Percentiles rank a stretch among this genome's conserved stretches.
Evolutionary conservation across 805 yeast species (phyloP).

Genomic region (Cyberlindnera euphorbiae): DNA sequence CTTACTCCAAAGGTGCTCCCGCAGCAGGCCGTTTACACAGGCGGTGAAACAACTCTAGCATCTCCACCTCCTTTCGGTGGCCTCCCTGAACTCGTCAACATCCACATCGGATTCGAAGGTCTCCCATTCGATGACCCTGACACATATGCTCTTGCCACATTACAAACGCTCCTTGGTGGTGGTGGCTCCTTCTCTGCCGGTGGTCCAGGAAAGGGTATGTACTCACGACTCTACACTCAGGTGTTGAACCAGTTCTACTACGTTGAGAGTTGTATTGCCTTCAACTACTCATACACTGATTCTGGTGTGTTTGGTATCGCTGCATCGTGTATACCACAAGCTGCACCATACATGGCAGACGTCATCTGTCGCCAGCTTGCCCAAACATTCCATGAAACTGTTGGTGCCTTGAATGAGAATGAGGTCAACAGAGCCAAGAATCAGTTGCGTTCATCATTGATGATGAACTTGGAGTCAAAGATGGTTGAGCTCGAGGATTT

Average conservation of each 20-base stretch:
- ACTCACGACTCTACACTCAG: constrained; percentile 85
- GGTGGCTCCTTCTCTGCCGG: constrained; percentile 98
- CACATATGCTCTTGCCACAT: constrained; percentile 82
- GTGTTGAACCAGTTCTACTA: constrained; percentile 89
- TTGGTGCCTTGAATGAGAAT: constrained; percentile 56
- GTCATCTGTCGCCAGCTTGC: constrained; percentile 64
- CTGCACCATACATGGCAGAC: constrained; percentile 79
- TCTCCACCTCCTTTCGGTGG: constrained; percentile 40
- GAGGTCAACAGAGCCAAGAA: constrained; percentile 91
- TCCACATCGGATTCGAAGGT: constrained; percentile 87
- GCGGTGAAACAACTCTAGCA: constrained; percentile 54
- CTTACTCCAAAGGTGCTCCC: constrained; percentile 25
- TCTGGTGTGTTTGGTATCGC: constrained; percentile 90
- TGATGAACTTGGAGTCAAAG: constrained; percentile 91
- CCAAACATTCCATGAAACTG: constrained; percentile 43
- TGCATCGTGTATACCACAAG: constrained; percentile 78
- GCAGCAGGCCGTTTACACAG: constrained; percentile 47
- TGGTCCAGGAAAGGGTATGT: constrained; percentile 99
- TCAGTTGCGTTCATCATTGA: constrained; percentile 78
- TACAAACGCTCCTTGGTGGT: constrained; percentile 90
- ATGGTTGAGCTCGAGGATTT: constrained; percentile 93
- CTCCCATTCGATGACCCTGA: constrained; percentile 79
- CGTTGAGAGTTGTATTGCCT: constrained; percentile 82
- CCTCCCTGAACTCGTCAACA: constrained; percentile 71
- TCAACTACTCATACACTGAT: constrained; percentile 86